phyloP scores from a whole-genome alignment of 2,329 filamentous ascomycete species.

The Didymella exigua region DNA sequence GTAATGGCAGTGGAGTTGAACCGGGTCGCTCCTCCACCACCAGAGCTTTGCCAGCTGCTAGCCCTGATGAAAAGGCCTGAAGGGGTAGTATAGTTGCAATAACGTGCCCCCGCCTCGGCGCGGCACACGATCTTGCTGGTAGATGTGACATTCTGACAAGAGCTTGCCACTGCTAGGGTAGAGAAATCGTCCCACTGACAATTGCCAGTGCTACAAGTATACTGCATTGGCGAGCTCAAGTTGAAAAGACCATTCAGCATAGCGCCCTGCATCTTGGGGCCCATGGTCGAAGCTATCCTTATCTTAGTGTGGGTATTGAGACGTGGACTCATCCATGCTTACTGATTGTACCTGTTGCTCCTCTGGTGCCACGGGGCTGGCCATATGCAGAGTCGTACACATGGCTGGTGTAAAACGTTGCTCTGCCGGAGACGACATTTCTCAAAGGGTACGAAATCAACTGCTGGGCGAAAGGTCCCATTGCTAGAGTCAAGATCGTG shows the following conservation, averaged over 20 bases:
- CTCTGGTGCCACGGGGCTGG: not conserved
- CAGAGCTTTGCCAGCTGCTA: not conserved
- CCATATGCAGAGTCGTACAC: constrained; percentile 4
- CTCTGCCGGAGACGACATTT: not conserved
- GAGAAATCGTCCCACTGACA: constrained; percentile 3
- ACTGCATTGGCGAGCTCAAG: not conserved
- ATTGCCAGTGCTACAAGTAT: not conserved
- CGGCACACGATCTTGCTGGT: not conserved
- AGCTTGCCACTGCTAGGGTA: not conserved
- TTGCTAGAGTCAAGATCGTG: not conserved
- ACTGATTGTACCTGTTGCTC: not conserved
- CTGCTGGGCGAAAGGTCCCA: constrained; percentile 5
- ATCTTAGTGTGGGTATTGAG: not conserved
- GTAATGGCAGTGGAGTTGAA: not conserved
- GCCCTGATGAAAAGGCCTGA: not conserved
- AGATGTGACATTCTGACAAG: not conserved
- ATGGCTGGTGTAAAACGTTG: constrained; percentile 2
- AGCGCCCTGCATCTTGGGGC: constrained; percentile 3
- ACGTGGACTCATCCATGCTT: not conserved
- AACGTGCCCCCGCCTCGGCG: not conserved
- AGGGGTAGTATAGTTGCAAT: not conserved
- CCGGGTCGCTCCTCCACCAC: not conserved
- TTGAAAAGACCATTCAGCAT: constrained; percentile 2
- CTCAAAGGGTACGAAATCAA: not conserved
- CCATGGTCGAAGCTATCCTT: not conserved